Conservation (phyloP, 768 basidiomycete species). For the Gymnopilus dilepis region DNA sequence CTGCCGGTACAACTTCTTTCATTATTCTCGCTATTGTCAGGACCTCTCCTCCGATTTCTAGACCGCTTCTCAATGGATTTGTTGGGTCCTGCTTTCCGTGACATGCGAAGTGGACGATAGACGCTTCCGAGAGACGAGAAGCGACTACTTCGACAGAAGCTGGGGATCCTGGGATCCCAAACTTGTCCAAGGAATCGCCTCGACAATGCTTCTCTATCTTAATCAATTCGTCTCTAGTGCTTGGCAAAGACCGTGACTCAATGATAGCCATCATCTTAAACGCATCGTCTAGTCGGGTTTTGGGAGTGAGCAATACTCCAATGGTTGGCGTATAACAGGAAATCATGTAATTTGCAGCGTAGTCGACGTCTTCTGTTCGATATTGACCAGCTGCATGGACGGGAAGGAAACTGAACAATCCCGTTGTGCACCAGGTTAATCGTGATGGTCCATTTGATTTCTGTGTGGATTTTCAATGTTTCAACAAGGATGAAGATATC, state of each 20-base stretch:
- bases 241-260: constrained; percentile 11
- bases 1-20: constrained; percentile 17
- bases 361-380: constrained; percentile 4
- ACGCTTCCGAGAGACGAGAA: constrained; percentile 3
- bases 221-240: constrained; percentile 10
- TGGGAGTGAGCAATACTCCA: constrained; percentile 12
- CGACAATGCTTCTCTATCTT: constrained; percentile 19
- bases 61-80: constrained; percentile 32
- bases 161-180: constrained; percentile 15
- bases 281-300: constrained; percentile 10
- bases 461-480: not conserved
- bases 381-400: constrained; percentile 46
- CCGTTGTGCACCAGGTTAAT: constrained; percentile 32
- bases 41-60: constrained; percentile 24
- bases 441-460: not conserved
- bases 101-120: constrained; percentile 38
- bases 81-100: constrained; percentile 32
- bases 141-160: constrained; percentile 14
- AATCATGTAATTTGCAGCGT: constrained; percentile 26
- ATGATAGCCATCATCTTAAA: constrained; percentile 30
- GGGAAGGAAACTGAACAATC: constrained; percentile 40
- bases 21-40: constrained; percentile 28
- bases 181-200: constrained; percentile 13
- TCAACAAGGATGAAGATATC: not conserved
- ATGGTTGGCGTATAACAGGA: constrained; percentile 30